A percentile compares a stretch with the other conserved stretches of the same genome.
phyloP scores from a whole-genome alignment of 169 alveolate genomes.

The Plasmodium reichenowi region DNA sequence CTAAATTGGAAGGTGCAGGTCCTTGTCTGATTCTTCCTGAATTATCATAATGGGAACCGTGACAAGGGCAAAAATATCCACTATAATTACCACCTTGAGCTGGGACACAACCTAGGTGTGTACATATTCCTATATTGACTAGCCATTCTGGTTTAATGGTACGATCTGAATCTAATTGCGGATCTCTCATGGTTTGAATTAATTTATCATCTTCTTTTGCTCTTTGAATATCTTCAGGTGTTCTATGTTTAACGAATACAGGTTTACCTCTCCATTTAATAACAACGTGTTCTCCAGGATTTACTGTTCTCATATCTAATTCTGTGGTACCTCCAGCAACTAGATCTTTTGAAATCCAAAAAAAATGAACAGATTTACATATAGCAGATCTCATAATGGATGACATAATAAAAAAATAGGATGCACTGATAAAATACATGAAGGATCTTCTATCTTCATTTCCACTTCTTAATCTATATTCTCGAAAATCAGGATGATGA shows the following conservation, averaged over 20 bases:
- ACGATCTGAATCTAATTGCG: conserved; percentile 89
- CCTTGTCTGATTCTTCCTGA: conserved; percentile 92
- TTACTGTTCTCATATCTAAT: conserved; percentile 87
- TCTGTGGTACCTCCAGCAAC: conserved; percentile 89
- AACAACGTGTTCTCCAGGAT: conserved; percentile 88
- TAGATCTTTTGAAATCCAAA: conserved; percentile 87
- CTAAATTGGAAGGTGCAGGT: conserved; percentile 92
- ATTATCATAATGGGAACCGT: conserved; percentile 91
- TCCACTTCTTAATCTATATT: conserved; percentile 87
- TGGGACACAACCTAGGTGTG: conserved; percentile 92
- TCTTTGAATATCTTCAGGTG: conserved; percentile 87
- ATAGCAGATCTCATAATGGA: conserved; percentile 86
- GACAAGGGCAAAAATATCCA: conserved; percentile 93
- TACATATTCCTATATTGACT: conserved; percentile 89
- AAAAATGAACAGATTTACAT: conserved; percentile 86
- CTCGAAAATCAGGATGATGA: conserved; percentile 90
- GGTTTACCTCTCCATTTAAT: conserved; percentile 92
- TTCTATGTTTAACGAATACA: conserved; percentile 88
- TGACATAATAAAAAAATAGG: conserved; percentile 84
- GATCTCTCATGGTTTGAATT: conserved; percentile 89
- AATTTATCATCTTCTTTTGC: conserved; percentile 89
- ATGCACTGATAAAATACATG: conserved; percentile 87
- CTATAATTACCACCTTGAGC: conserved; percentile 88
- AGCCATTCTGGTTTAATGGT: conserved; percentile 90
- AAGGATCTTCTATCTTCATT: conserved; percentile 89